Evolutionary conservation across 129 eudicot species (phyloP).

Genomic region (Flaveria bidentis): DNA sequence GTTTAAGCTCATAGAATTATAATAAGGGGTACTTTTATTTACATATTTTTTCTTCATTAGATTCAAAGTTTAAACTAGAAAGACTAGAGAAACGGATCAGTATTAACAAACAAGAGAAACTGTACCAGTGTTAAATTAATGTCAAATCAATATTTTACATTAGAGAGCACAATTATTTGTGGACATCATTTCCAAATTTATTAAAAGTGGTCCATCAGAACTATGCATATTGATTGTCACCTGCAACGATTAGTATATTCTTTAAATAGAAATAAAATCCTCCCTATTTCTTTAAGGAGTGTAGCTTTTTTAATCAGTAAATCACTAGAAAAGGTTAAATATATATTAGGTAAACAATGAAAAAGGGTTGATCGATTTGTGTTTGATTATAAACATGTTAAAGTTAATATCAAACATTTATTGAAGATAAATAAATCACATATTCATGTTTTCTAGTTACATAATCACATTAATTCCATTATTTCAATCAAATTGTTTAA

Average conservation of each 20-base stretch:
- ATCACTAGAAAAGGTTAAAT: neutral
- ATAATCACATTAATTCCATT: too few relatives aligned
- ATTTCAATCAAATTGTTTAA: too few relatives aligned
- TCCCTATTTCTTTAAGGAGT: neutral
- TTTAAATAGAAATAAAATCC: constrained; percentile 11
- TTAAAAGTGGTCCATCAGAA: constrained; percentile 16
- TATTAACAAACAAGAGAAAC: too few relatives aligned
- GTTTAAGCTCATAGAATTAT: too few relatives aligned
- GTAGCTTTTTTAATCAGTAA: neutral
- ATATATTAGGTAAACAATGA: too few relatives aligned
- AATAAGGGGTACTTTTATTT: too few relatives aligned
- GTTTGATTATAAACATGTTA: neutral
- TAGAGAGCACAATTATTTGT: neutral
- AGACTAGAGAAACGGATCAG: too few relatives aligned
- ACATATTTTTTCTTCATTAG: too few relatives aligned
- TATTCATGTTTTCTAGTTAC: too few relatives aligned
- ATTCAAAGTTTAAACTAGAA: too few relatives aligned
- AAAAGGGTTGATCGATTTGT: too few relatives aligned
- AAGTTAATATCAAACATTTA: neutral
- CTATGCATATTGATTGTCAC: constrained; percentile 11
- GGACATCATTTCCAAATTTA: neutral
- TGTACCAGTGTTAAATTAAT: neutral
- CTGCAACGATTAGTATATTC: constrained; percentile 10
- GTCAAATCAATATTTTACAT: neutral
- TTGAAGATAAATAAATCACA: neutral